A percentile compares a stretch with the other conserved stretches of the same genome.
Evolutionary conservation across 164 flowering plant species (phyloP).

Genomic region (Akebia trifoliata): DNA sequence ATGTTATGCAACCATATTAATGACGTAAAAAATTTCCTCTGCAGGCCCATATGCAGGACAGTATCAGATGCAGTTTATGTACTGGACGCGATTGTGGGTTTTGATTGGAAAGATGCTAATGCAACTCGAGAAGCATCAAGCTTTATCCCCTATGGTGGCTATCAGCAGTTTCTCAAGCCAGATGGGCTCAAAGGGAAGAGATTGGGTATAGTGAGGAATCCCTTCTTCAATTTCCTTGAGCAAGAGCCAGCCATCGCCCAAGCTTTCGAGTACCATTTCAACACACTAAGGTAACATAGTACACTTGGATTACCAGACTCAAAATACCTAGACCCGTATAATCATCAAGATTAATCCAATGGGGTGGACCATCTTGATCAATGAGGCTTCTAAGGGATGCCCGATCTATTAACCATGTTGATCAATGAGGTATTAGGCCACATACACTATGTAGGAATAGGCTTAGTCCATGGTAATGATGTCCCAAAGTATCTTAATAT

Average conservation of each 20-base stretch:
- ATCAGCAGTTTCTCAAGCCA: constrained; percentile 43
- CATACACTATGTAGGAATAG: too few relatives aligned
- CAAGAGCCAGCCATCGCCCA: not conserved
- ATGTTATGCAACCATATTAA: too few relatives aligned
- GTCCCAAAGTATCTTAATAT: too few relatives aligned
- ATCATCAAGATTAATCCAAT: too few relatives aligned
- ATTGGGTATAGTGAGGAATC: constrained; percentile 31
- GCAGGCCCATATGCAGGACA: constrained; percentile 64
- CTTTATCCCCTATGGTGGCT: constrained; percentile 64
- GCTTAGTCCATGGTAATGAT: too few relatives aligned
- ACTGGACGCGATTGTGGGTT: constrained; percentile 63
- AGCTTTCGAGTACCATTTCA: constrained; percentile 13
- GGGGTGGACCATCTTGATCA: too few relatives aligned
- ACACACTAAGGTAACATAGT: too few relatives aligned
- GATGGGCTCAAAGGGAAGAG: constrained; percentile 62
- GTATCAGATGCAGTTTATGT: constrained; percentile 69
- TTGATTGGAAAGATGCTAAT: constrained; percentile 38
- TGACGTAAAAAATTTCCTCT: not conserved
- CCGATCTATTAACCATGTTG: too few relatives aligned
- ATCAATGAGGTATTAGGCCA: too few relatives aligned
- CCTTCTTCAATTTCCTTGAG: constrained; percentile 17
- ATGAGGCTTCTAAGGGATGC: too few relatives aligned
- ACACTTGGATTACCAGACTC: too few relatives aligned
- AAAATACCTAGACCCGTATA: too few relatives aligned
- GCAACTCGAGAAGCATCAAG: constrained; percentile 41